Evolutionary conservation across 1,139 yeast species (phyloP), one percentile per base, ranked within the genome.

Genomic region (Candida neerlandica): DNA sequence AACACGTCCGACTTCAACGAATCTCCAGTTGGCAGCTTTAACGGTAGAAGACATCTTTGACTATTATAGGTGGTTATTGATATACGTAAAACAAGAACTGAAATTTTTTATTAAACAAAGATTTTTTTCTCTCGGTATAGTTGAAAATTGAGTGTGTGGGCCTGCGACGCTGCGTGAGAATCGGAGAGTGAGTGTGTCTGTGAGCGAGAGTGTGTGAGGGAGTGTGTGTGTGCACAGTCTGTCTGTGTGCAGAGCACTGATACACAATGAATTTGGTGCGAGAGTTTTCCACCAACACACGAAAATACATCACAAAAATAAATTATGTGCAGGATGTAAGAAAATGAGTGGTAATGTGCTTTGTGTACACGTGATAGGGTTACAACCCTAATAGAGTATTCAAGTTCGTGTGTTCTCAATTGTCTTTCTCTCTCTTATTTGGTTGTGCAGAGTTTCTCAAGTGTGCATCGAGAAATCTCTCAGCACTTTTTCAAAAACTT

Each of bases 1-100:
- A 75, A 95, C 90, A 84, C 99, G 97, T 77, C 99, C 99, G 73
- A 92, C 89, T 85, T 94, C 97, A 77, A 95, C 99, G 76, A 84
- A 86, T 88, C 97, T 90, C 98, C 97, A 92, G 92, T 89, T 89
- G 79, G 96, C 84, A 77, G 96, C 89, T 84, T 89, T 88, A 78
- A 92, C 95, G 74, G 88, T 81, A 75, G 96, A 66, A 44, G 60
- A 55, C 78, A 73, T 73, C 57, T 61, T 55, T 50, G 38, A 37
- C 51, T 49, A 43, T 45, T 51, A 32, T 41, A 41, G 41, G 35
- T 34, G 26, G 47, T 49, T 46, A 48, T 33, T 51, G 51, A 40
- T 49, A 43, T 43, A 29, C 16, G 16, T 21, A 23, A 33, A 33
- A 33, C 30, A 23, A 21, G 16, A 23, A 21, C 12, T 43, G 45